Conservation (phyloP, 2,329 filamentous ascomycete genomes). For the Teratosphaeriaceae sp. region DNA sequence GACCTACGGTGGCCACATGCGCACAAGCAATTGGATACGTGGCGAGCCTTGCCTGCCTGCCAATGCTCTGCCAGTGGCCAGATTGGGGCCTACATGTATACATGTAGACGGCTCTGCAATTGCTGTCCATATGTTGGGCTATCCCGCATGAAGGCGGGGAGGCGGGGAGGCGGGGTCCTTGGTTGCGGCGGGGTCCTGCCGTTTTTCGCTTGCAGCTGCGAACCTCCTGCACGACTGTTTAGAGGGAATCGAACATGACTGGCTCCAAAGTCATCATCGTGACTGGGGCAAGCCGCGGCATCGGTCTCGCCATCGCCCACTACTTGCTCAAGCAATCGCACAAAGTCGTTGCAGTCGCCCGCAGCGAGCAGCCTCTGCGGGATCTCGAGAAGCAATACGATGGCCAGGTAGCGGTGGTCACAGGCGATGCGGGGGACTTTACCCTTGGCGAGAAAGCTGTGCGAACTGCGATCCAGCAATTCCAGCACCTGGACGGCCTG, state of each 20-base stretch:
- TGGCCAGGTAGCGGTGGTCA: conserved; percentile 49
- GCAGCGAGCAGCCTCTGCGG: conserved; percentile 48
- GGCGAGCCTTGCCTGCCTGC: too few species aligned
- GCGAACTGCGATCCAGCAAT: conserved; percentile 58
- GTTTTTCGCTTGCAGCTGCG: not conserved
- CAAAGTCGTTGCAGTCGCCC: conserved; percentile 52
- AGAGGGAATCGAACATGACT: conserved; percentile 5
- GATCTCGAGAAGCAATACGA: conserved; percentile 48
- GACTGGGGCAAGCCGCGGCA: conserved; percentile 60
- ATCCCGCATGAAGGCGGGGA: not conserved
- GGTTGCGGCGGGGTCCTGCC: too few species aligned
- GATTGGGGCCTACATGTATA: too few species aligned
- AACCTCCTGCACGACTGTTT: too few species aligned
- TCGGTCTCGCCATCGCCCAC: conserved; percentile 55
- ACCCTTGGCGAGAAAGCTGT: conserved; percentile 55
- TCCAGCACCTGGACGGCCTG: conserved; percentile 64
- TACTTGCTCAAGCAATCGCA: conserved; percentile 50
- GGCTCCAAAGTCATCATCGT: conserved; percentile 41
- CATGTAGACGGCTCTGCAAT: too few species aligned
- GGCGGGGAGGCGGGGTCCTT: too few species aligned
- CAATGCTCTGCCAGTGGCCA: too few species aligned
- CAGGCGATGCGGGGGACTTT: conserved; percentile 52
- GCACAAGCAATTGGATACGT: too few species aligned
- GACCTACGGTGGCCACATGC: too few species aligned
- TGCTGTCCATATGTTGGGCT: too few species aligned